Evolutionary conservation across 345 rosid genomes (phyloP).

Genomic region (Camelina sativa): DNA sequence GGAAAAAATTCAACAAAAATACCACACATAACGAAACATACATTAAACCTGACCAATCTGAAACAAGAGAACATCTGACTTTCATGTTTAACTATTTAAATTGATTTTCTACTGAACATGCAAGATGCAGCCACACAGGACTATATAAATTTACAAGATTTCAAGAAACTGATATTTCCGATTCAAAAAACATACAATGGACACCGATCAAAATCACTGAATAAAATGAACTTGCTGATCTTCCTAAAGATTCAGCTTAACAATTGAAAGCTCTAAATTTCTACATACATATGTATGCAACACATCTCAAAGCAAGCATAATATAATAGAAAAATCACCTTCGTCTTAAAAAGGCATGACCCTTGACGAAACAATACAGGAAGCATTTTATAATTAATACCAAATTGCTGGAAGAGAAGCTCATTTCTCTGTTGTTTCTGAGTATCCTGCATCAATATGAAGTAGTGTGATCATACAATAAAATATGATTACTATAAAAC

Average conservation of each 20-base stretch:
- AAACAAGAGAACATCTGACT: not conserved
- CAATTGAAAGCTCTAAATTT: not conserved
- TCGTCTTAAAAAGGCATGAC: constrained; percentile 64
- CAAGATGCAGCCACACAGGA: not conserved
- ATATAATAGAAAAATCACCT: constrained; percentile 50
- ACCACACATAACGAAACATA: not conserved
- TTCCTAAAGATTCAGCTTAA: constrained; percentile 4
- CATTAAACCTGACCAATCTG: not conserved
- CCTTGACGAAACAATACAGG: constrained; percentile 83
- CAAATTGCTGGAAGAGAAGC: constrained; percentile 73
- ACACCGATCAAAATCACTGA: not conserved
- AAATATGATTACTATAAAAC: not conserved
- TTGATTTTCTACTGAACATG: not conserved
- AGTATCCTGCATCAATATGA: constrained; percentile 53
- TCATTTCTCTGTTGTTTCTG: constrained; percentile 81
- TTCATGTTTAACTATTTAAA: not conserved
- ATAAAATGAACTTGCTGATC: constrained; percentile 5
- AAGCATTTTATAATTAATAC: constrained; percentile 68
- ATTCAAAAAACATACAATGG: not conserved
- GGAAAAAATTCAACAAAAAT: constrained; percentile 10
- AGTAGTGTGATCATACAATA: not conserved
- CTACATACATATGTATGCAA: not conserved
- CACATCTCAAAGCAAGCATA: constrained; percentile 1
- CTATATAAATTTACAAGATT: constrained; percentile 6
- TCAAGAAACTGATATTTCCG: not conserved